phyloP scores from a whole-genome alignment of 805 yeast species.

The Gaillardinia entomophila region DNA sequence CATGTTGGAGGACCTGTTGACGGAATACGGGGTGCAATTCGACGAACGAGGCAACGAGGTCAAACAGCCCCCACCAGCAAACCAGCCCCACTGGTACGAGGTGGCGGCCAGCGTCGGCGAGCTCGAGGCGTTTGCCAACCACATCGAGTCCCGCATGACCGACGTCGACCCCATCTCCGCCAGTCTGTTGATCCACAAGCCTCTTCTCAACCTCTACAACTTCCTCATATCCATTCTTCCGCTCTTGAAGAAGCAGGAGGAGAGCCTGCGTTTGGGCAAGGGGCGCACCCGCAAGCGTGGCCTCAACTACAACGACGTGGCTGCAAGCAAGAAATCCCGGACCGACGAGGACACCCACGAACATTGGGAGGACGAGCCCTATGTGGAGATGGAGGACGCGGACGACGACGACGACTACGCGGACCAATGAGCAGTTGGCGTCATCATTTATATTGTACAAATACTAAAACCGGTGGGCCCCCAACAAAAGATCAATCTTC shows the following conservation, averaged over 20 bases:
- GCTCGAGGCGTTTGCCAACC: constrained; percentile 19
- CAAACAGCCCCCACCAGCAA: not conserved
- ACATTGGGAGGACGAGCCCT: not conserved
- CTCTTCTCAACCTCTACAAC: constrained; percentile 20
- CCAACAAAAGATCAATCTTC: constrained; percentile 70
- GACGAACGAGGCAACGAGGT: constrained; percentile 26
- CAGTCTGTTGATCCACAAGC: constrained; percentile 19
- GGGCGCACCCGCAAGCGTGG: not conserved
- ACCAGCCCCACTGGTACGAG: constrained; percentile 22
- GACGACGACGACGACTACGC: not conserved
- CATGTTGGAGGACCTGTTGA: constrained; percentile 22
- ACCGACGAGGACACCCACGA: not conserved
- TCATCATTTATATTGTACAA: not conserved
- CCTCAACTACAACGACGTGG: constrained; percentile 3
- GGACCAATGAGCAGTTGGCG: not conserved
- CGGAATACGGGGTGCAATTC: constrained; percentile 28
- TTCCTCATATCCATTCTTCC: constrained; percentile 24
- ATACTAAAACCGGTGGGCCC: constrained; percentile 41
- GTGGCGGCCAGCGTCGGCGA: constrained; percentile 28
- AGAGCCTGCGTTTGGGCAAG: constrained; percentile 3
- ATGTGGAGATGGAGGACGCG: not conserved
- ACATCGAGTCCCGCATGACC: constrained; percentile 13
- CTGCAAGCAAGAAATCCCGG: constrained; percentile 1
- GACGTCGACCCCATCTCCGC: constrained; percentile 6
- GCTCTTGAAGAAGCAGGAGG: constrained; percentile 21